A percentile compares a stretch with the other conserved stretches of the same genome.
phyloP scores from a whole-genome alignment of 805 yeast genomes.

The Wickerhamomyces queroliae region DNA sequence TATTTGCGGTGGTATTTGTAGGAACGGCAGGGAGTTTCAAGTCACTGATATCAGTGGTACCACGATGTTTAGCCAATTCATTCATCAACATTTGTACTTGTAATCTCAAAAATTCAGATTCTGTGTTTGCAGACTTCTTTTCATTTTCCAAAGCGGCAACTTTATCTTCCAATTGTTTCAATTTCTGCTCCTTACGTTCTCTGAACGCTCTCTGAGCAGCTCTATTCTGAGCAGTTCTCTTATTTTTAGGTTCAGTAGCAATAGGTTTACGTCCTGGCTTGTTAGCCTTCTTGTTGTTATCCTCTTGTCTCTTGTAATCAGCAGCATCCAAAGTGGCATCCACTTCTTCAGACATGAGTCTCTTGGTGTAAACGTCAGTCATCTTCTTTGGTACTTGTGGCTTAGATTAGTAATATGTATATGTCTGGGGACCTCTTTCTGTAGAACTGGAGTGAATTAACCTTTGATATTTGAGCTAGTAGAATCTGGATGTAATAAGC shows the following conservation, averaged over 20 bases:
- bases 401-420: no score
- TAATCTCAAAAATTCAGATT: slow-evolving; percentile 64
- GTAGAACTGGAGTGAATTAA: no score
- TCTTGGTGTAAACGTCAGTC: slow-evolving; percentile 8
- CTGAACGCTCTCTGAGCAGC: slow-evolving; percentile 98
- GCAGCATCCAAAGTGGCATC: slow-evolving; percentile 4
- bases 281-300: slow-evolving; percentile 21
- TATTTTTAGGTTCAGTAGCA: slow-evolving; percentile 73
- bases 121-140: slow-evolving; percentile 61
- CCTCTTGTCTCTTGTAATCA: slow-evolving; percentile 18
- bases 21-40: slow-evolving; percentile 23
- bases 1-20: not conserved
- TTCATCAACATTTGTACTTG: slow-evolving; percentile 71
- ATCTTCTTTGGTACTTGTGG: no score
- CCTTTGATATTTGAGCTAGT: no score
- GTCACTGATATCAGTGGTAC: slow-evolving; percentile 22
- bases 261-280: slow-evolving; percentile 84
- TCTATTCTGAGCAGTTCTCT: slow-evolving; percentile 93
- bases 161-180: slow-evolving; percentile 79
- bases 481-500: no score
- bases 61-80: slow-evolving; percentile 62
- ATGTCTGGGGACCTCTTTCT: not conserved
- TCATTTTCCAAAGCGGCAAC: slow-evolving; percentile 69
- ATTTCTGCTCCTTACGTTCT: slow-evolving; percentile 84
- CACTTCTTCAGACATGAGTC: slow-evolving; percentile 6